These are phyloP conservation scores for Condylostoma magnum DNA, from an alignment of 169 alveolate genomes.

Conservation along the genomic window DNA sequence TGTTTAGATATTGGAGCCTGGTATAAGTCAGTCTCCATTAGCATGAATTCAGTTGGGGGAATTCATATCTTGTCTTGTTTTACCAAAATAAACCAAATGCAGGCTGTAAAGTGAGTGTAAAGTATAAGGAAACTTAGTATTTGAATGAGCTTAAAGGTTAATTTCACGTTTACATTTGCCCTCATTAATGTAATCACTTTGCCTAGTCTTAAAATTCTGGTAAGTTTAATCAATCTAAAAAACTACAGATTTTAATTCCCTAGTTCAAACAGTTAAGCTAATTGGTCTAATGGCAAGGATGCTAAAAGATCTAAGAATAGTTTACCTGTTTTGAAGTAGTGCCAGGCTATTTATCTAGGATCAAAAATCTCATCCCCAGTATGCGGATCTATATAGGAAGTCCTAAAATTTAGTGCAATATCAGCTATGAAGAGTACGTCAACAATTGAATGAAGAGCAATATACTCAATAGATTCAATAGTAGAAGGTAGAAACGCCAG, in stretches of 20 bases:
- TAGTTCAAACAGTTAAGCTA: background rate
- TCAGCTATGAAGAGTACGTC: background rate
- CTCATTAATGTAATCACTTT: background rate
- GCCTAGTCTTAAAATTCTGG: background rate
- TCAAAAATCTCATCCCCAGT: background rate
- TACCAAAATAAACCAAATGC: background rate
- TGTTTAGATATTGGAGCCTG: background rate
- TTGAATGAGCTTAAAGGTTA: background rate
- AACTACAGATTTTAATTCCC: background rate
- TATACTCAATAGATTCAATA: background rate
- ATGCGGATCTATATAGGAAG: background rate
- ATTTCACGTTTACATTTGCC: background rate
- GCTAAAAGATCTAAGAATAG: background rate
- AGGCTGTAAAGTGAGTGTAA: background rate
- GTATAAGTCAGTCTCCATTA: background rate
- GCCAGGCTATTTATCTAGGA: background rate
- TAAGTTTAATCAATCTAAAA: background rate
- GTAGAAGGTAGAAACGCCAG: background rate
- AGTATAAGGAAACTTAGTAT: background rate
- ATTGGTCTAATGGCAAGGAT: background rate
- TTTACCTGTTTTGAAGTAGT: background rate
- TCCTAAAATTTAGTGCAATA: background rate
- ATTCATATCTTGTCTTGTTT: background rate
- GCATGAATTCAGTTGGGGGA: background rate
- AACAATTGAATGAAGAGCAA: background rate